Evolutionary conservation across 768 basidiomycete genomes (phyloP), one percentile per base, ranked within the genome.

Genomic region (Fomitopsis pulvina): DNA sequence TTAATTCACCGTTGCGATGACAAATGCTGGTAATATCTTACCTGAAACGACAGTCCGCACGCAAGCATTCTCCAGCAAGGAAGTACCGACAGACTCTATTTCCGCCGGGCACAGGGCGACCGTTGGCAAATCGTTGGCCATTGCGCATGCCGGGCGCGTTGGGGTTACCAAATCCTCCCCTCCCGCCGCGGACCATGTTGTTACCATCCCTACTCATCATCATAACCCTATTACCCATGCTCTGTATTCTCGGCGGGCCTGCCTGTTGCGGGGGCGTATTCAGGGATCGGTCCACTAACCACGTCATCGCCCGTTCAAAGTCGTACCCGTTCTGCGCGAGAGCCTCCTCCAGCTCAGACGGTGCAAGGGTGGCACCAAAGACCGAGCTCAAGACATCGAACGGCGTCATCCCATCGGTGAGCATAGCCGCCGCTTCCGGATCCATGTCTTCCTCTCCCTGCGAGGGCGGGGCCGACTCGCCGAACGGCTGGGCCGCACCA

Each of bases 1-100:
- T 3, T 11, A 16, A 8, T 48, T 34, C 43, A 34, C 20, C 3
- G 4, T 20, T 21, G 4, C 5, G n/a, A 21, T 21, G 18, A 41
- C 30, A n/a, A n/a, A n/a, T n/a, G n/a, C n/a, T n/a, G n/a, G n/a
- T n/a, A n/a, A 32, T 21, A 22, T 63, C 80, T 56, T 58, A 95
- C 95, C 92, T 97, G 74, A 98, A 99, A 50, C 95, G 83, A 70
- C 96, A 98, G 70, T 99, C 96, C 38, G 93, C 90, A 41, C 96
- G 72, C 51, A 97, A 71, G 63, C 96, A 99, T 67, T 97, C 94
- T 14, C 96, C 96, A 6, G 92, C 90, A 22, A 99, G 79, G 69
- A 93, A 99, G 65, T 98, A 98, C 48, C 96, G 76, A 67, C 96
- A 99, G 24, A 99, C 93, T 51, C 91, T 74, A 59, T 83, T 87